Evolutionary conservation across 2,329 filamentous ascomycete genomes (phyloP), one percentile per base, ranked within the genome.

Genomic region (Paraconiothyrium sp.): DNA sequence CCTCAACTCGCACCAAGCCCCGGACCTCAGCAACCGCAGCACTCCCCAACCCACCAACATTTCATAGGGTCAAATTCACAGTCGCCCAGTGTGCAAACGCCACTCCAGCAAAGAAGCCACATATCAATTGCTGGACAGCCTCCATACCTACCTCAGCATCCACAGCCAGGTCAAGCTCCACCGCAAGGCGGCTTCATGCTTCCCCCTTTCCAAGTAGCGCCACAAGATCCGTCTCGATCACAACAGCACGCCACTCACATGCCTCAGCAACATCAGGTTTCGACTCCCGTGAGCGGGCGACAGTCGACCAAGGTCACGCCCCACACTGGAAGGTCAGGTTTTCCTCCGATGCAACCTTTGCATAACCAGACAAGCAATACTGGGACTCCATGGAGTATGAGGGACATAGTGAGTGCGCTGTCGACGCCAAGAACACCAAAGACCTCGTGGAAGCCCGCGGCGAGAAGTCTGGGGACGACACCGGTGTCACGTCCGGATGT

Each of bases 171-270:
- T 48, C 78, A 78, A 37, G 78, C 77, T 37, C 76, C 78, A 14
- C 76, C 77, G 44, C 80, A 81, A 54, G 76, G 81, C 52, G 82
- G 81, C 16, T 79, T 80, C 61, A 82, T 83, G 78, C 74, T 84
- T 39, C 81, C 81, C 50, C 81, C 82, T 4, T 84, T 84, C 66
- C 80, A 82, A 58, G 79, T 83, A 13, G 73, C 76, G n/a, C 77
- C 78, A 9, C 81, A 84, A 62, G 80, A 81, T 52, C 79, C 78
- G 5, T 78, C 72, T 51, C 73, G 72, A 62, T 72, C 75, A 11
- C 75, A 78, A 58, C 77, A 78, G 24, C 77, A 76, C 46, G 63
- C 74, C 13, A 35, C 64, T 10, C 64, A 69, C 46, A 62, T 65
- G 16, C 68, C 70, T 46, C 73, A 73, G 30, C 66, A 74, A 51